Evolutionary conservation across 139 green algal genomes (phyloP), one percentile per base, ranked within the genome.

Genomic region (Pedinophyceae sp.): DNA sequence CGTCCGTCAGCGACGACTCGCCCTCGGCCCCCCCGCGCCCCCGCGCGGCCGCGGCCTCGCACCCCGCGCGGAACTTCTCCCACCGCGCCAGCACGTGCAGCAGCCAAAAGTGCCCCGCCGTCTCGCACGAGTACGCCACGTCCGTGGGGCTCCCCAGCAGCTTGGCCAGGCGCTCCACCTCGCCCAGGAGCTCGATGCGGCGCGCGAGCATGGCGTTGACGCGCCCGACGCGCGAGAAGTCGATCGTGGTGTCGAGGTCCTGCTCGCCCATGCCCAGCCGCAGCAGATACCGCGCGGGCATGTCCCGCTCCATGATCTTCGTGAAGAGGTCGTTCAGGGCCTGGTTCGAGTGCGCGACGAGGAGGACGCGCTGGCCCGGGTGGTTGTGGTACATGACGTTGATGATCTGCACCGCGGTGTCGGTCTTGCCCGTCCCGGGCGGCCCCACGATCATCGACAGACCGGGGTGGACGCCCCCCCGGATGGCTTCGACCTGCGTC

Each of bases 361-460:
- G 73, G 59, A 98, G 77, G 27, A 81, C 94, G 40, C 86, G 80
- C 72, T 97, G 80, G 0, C 50, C 65, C 0, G 89, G 89, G 70
- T 73, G 88, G 72, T 95, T 98, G 77, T 88, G 75, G 70, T 95
- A 94, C 34, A 98, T 72, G 55, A 94, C 69, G 52, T 85, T 66
- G 66, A 94, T 76, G 57, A 95, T 88, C 52, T 79, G 71, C 48
- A 95, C 87, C 2, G 90, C 90, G 13, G 80, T 89, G 74, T 98
- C 90, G 1, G 90, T 98, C 68, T 98, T 98, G 50, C 90, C 90
- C 0, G 90, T 97, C 18, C 89, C 89, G 6, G 90, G 90, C 3
- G 90, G 90, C 0, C 90, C 90, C 29, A 97, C 88, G 19, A 97
- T 75, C 82, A 97, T 89, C 4, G 82, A 96, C 47, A 98, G 70